These are phyloP conservation scores for Austroboletus niveus DNA, from an alignment of 1,284 basidiomycete genomes.

Conservation along the genomic window DNA sequence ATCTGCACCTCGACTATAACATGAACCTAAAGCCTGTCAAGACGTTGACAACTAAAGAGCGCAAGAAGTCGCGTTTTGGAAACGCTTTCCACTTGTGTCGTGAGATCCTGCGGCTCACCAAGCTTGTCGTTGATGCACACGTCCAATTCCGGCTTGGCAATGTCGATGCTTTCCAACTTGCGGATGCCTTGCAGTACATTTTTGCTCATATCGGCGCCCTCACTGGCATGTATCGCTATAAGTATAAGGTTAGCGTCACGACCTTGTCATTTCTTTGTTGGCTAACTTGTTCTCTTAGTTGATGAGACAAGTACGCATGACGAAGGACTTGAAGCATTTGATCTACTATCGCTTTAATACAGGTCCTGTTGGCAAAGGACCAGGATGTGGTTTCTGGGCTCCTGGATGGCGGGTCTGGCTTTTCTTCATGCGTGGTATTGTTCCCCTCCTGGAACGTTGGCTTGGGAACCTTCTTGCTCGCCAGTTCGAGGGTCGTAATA, in stretches of 20 bases:
- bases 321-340: constrained; percentile 98
- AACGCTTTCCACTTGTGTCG: constrained; percentile 99
- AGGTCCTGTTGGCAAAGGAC: constrained; percentile 98
- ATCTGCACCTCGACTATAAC: constrained; percentile 91
- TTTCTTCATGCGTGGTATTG: constrained; percentile 99
- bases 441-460: constrained; percentile 96
- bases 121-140: constrained; percentile 97
- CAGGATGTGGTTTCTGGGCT: constrained; percentile 99
- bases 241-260: constrained; percentile 79
- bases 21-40: constrained; percentile 98
- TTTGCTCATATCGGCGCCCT: constrained; percentile 97
- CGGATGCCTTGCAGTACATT: constrained; percentile 97
- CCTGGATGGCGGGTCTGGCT: constrained; percentile 99
- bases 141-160: constrained; percentile 99
- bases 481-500: constrained; percentile 97
- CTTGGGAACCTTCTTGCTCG: constrained; percentile 96
- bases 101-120: constrained; percentile 96
- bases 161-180: constrained; percentile 98
- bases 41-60: constrained; percentile 98
- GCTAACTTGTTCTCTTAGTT: constrained; percentile 45
- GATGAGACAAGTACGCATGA: constrained; percentile 99
- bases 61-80: constrained; percentile 99
- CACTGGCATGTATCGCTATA: constrained; percentile 99
- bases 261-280: not conserved
- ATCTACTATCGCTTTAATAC: constrained; percentile 99